Evolutionary conservation across 2,329 filamentous ascomycete genomes (phyloP).

Genomic region (Aspergillus tanneri): DNA sequence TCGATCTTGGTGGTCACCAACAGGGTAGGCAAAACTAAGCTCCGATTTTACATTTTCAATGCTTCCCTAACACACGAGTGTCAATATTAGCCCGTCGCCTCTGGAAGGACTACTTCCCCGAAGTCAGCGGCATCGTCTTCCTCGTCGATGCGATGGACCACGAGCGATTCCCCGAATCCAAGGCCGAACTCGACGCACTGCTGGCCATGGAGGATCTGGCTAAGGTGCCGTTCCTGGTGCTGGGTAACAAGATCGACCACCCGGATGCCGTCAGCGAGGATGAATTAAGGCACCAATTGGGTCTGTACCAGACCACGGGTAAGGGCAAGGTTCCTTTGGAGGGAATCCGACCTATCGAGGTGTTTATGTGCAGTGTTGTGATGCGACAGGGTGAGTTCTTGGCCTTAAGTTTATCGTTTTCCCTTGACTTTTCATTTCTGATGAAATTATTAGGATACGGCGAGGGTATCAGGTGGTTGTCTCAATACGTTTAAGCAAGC

Average conservation of each 20-base stretch:
- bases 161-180: slow-evolving; percentile 90
- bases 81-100: slow-evolving; percentile 69
- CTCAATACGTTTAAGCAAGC: slow-evolving; percentile 74
- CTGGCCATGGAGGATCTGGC: slow-evolving; percentile 94
- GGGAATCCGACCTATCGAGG: slow-evolving; percentile 90
- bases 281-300: slow-evolving; percentile 86
- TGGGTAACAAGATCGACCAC: slow-evolving; percentile 99
- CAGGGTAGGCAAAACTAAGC: slow-evolving; percentile 60
- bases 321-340: slow-evolving; percentile 93
- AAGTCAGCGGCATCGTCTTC: slow-evolving; percentile 96
- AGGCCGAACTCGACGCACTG: slow-evolving; percentile 93
- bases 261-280: slow-evolving; percentile 94
- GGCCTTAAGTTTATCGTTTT: not conserved
- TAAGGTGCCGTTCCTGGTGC: slow-evolving; percentile 92
- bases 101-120: slow-evolving; percentile 96
- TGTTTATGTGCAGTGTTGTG: slow-evolving; percentile 99
- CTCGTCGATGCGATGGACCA: slow-evolving; percentile 96
- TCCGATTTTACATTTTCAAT: not conserved
- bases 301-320: slow-evolving; percentile 92
- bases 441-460: slow-evolving; percentile 68
- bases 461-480: slow-evolving; percentile 87
- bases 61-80: not conserved
- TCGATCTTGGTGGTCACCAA: slow-evolving; percentile 89
- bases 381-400: slow-evolving; percentile 78
- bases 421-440: not conserved